phyloP scores from a whole-genome alignment of 225 moss, liverwort and hornwort species.

The Physcomitrium patens region DNA sequence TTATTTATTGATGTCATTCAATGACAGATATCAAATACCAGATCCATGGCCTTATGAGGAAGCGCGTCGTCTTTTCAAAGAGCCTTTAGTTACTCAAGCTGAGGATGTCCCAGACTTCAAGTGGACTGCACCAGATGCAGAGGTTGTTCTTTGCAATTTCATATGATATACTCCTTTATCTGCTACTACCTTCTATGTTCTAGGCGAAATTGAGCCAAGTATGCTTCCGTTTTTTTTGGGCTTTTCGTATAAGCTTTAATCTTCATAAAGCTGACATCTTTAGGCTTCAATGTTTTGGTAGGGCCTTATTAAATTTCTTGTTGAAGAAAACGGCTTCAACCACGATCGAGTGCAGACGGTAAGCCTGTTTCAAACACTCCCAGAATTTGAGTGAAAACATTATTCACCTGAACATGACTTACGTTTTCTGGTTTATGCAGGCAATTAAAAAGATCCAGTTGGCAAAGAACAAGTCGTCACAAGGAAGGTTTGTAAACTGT shows the following conservation, averaged over 20 bases:
- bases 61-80: slow-evolving; percentile 89
- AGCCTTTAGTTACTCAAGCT: slow-evolving; percentile 72
- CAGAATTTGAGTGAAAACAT: background rate
- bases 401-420: background rate
- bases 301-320: slow-evolving; percentile 85
- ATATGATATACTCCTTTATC: slow-evolving; percentile 7
- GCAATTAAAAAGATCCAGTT: slow-evolving; percentile 90
- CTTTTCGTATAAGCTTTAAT: background rate
- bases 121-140: slow-evolving; percentile 85
- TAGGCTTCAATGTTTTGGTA: slow-evolving; percentile 21
- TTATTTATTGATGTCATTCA: slow-evolving; percentile 16
- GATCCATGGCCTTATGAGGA: slow-evolving; percentile 92
- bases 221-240: background rate
- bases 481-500: slow-evolving; percentile 79
- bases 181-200: background rate
- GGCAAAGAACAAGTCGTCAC: slow-evolving; percentile 97
- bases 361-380: slow-evolving; percentile 9
- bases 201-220: background rate
- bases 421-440: slow-evolving; percentile 43
- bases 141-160: slow-evolving; percentile 46
- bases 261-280: slow-evolving; percentile 24
- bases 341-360: slow-evolving; percentile 88
- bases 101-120: slow-evolving; percentile 78
- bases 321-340: slow-evolving; percentile 97
- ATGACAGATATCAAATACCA: slow-evolving; percentile 83